Base-by-base conservation (phyloP, 1,284 basidiomycete genomes). In the Kwoniella shivajii region DNA sequence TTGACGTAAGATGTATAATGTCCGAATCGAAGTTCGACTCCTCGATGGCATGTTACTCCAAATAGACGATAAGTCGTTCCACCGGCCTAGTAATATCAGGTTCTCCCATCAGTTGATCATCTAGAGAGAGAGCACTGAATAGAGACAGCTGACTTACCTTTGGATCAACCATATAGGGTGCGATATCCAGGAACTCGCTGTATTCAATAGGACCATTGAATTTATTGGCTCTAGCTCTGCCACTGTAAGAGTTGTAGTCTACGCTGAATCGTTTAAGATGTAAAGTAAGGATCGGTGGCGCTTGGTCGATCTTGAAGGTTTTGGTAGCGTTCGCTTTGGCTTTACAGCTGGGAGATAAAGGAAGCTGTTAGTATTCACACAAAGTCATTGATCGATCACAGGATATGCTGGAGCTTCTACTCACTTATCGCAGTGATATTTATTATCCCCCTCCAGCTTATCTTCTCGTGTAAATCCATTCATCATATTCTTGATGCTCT, bases 391-490 rank as follows among this genome's bases (percentile, higher is more conserved):
- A 26, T 20, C 20, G 3, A 10, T 11, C 9, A n/a, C 10, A 10
- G 10, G 6, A 6, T 18, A 7, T 9, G 39, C 9, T 45, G 27
- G 9, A 33, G 18, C 38, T 2, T n/a, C n/a, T 24, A 82, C 88
- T 69, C 72, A 95, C 90, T 91, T 95, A 77, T 99, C 95, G 78
- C 96, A 99, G 74, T 93, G 91, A 79, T 99, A 99, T 80, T 96
- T 96, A 82, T 99, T 92, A 5, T 87, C 85, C 0, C 95, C 96
- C 57, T 86, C 89, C 51, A 99, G 79, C 64, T 84, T 81, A 70
- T 99, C 96, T 48, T 89, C 81, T 18, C 86, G 86, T 20, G 90
- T 85, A 69, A 97, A 98, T 61, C 86, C 88, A 38, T 84, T 83
- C 61, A 99, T 80, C 10, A 93, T 92, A 18, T 89, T 86, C 68